Base-by-base conservation (phyloP, 352 stramenopile genomes). In the Globisporangium splendens region DNA sequence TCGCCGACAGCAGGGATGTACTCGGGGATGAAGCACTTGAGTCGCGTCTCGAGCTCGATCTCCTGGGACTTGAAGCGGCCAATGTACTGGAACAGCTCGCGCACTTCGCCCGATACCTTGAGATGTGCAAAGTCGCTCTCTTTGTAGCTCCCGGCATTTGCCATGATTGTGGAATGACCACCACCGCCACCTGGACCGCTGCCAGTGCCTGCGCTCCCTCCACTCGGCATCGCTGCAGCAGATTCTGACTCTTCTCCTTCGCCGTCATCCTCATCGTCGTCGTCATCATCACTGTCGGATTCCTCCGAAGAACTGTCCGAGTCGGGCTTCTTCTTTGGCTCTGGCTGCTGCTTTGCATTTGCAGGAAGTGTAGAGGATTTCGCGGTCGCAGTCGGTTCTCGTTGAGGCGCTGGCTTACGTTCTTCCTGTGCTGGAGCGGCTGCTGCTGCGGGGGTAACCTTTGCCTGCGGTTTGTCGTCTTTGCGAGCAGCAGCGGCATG, bases 11-110 rank as follows among this genome's bases (percentile, higher is more conserved):
- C 91, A 8, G 96, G 96, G 46, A 98, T 98, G 68, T 96, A 98
- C 62, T 98, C 91, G 5, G 96, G 96, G 38, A 98, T 91, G 67
- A 98, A 99, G 63, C 92, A 98, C 70, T 98, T 98, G 48, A 99
- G 82, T 31, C 85, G 82, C 38, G 96, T 98, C 63, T 98, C 91
- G 39, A 99, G 75, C 53, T 98, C 93, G 44, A 98, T 89, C 48
- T 98, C 93, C 57, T 98, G 91, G 2, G 94, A 85, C 66, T 98
- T 97, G 75, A 98, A 99, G 20, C 88, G 77, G 6, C 86, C 84
- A 54, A 98, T 97, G 76, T 97, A 97, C 69, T 97, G 77, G 68
- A 98, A 98, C 1, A 98, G 65, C 59, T 98, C 90, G 12, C 84
- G 77, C 46, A 97, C 84, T 50, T 98, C 91, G 43, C 79, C 77